phyloP scores from a whole-genome alignment of 441 rosid genomes.

The Euphorbia corollata region DNA sequence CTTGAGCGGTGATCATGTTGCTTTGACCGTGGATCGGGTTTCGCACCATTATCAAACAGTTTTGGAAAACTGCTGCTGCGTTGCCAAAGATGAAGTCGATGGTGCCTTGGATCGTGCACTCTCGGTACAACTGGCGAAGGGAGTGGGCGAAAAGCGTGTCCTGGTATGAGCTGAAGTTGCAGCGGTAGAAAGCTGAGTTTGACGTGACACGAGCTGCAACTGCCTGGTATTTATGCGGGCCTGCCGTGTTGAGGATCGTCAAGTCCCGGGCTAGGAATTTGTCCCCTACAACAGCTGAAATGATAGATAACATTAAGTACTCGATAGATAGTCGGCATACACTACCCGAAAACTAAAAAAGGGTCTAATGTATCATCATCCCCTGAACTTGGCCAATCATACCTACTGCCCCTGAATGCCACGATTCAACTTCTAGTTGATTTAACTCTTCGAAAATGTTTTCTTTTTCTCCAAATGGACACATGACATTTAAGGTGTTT shows the following conservation, averaged over 20 bases:
- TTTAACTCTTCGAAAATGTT: too few relatives aligned
- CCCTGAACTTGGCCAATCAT: too few relatives aligned
- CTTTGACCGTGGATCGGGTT: constrained; percentile 55
- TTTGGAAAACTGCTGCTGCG: constrained; percentile 70
- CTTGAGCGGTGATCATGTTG: constrained; percentile 74
- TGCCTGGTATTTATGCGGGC: constrained; percentile 69
- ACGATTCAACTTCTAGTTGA: too few relatives aligned
- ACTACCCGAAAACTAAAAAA: background rate
- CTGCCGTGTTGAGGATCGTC: constrained; percentile 64
- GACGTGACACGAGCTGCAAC: constrained; percentile 73
- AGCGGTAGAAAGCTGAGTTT: constrained; percentile 59
- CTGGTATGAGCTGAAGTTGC: constrained; percentile 57
- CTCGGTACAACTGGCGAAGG: constrained; percentile 67
- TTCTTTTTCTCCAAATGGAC: too few relatives aligned
- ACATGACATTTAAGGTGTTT: too few relatives aligned
- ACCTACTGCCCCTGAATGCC: too few relatives aligned
- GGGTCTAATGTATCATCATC: too few relatives aligned
- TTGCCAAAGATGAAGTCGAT: constrained; percentile 82
- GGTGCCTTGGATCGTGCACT: constrained; percentile 66
- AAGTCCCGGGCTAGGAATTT: constrained; percentile 69
- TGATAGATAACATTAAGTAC: background rate
- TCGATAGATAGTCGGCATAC: background rate
- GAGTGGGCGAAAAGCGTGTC: constrained; percentile 77
- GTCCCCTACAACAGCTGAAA: constrained; percentile 63
- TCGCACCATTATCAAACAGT: constrained; percentile 53